Percentiles rank a stretch among this genome's conserved stretches.
phyloP scores from a whole-genome alignment of 177 flowering plant species.

The Vitis hybrid region DNA sequence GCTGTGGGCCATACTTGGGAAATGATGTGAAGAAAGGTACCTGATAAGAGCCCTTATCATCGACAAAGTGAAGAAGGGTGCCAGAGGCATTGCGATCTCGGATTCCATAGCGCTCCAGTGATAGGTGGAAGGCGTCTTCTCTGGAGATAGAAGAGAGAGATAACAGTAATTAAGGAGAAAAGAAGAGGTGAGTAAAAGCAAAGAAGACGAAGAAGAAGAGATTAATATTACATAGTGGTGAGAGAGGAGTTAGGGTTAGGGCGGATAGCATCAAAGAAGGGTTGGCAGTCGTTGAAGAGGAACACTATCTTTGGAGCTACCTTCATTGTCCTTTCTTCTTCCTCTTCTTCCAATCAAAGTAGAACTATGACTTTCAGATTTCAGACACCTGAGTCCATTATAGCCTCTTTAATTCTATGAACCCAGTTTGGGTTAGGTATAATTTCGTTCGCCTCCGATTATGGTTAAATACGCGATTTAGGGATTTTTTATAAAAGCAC shows the following conservation, averaged over 20 bases:
- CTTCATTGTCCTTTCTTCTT: conserved; percentile 29
- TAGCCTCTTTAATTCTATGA: too few species aligned
- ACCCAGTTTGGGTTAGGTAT: too few species aligned
- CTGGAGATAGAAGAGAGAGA: conserved; percentile 27
- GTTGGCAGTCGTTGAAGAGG: conserved; percentile 48
- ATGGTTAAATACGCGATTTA: too few species aligned
- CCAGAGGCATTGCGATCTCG: conserved; percentile 49
- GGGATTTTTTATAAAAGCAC: too few species aligned
- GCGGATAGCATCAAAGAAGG: conserved; percentile 45
- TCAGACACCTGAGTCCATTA: too few species aligned
- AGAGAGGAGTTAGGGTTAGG: conserved; percentile 45
- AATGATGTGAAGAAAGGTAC: conserved; percentile 19
- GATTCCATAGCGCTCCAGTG: conserved; percentile 65
- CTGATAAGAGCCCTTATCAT: conserved; percentile 44
- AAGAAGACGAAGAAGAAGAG: neutral
- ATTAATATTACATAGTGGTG: conserved; percentile 42
- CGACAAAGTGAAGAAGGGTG: conserved; percentile 43
- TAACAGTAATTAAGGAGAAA: neutral
- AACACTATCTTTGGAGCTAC: conserved; percentile 54
- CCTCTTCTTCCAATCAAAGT: neutral
- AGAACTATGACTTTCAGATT: too few species aligned
- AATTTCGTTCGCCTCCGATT: too few species aligned
- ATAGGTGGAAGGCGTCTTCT: conserved; percentile 47
- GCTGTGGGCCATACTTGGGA: neutral
- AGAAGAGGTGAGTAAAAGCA: neutral